phyloP scores from a whole-genome alignment of 139 green algal species.

The Deuterostichococcus epilithicus region DNA sequence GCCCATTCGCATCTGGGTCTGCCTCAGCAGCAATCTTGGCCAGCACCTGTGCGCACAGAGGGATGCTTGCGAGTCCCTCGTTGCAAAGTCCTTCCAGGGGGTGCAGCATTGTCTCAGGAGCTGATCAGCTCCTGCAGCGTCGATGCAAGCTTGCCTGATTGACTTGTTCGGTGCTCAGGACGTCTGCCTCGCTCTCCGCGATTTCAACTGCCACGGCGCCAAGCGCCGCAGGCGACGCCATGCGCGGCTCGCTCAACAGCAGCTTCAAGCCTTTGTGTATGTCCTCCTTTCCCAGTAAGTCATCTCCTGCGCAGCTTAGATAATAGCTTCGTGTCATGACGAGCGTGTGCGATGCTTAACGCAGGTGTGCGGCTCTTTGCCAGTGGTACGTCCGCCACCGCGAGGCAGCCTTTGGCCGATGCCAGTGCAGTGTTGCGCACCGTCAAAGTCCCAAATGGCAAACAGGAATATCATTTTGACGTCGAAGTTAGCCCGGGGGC shows the following conservation, averaged over 20 bases:
- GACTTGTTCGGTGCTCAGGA: background rate
- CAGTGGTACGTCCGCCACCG: background rate
- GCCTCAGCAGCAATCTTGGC: background rate
- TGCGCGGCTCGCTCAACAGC: background rate
- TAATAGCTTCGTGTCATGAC: background rate
- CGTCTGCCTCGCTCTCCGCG: background rate
- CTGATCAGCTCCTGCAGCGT: too few species aligned
- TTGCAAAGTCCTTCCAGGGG: too few species aligned
- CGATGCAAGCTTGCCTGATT: background rate
- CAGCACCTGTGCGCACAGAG: background rate
- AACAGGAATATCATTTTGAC: slow-evolving; percentile 39
- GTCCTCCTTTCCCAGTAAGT: slow-evolving; percentile 19
- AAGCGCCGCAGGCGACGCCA: too few species aligned
- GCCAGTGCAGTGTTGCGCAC: background rate
- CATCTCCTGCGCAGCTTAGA: slow-evolving; percentile 13
- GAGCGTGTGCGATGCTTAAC: background rate
- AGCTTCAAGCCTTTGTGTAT: slow-evolving; percentile 24
- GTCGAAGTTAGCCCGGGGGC: slow-evolving; percentile 19
- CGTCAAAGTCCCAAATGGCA: slow-evolving; percentile 47
- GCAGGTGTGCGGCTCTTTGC: background rate
- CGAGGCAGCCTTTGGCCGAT: background rate
- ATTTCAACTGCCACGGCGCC: background rate
- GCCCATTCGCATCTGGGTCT: background rate
- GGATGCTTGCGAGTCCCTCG: too few species aligned
- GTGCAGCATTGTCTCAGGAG: too few species aligned